Evolutionary conservation across 805 yeast species (phyloP).

Genomic region (Starmerella tilneyi): DNA sequence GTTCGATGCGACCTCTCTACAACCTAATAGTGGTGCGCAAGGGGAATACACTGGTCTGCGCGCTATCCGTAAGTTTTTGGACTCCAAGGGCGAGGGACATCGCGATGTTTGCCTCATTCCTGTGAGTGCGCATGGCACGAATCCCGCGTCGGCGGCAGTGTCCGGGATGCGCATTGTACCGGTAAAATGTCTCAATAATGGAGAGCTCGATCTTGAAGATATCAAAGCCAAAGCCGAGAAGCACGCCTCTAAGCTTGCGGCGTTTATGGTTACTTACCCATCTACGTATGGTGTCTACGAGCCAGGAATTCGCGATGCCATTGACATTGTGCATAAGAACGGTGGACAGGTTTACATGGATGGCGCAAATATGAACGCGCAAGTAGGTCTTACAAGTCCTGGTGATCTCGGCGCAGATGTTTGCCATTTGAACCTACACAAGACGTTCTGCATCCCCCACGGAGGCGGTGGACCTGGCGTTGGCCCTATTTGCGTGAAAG

Average conservation of each 20-base stretch:
- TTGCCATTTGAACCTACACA: constrained; percentile 92
- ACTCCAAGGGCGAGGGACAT: constrained; percentile 54
- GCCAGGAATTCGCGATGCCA: constrained; percentile 77
- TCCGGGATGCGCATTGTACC: constrained; percentile 89
- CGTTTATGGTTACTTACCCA: constrained; percentile 94
- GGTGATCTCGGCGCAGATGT: constrained; percentile 98
- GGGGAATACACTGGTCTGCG: constrained; percentile 94
- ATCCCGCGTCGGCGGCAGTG: constrained; percentile 98
- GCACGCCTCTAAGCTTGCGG: constrained; percentile 64
- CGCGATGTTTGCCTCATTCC: constrained; percentile 90
- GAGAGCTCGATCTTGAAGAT: constrained; percentile 76
- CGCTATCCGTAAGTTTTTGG: constrained; percentile 68
- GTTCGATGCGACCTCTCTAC: constrained; percentile 76
- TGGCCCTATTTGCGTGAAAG: constrained; percentile 91
- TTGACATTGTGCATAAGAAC: constrained; percentile 66
- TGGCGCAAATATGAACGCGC: constrained; percentile 99
- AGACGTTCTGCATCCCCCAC: constrained; percentile 94
- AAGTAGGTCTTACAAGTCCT: constrained; percentile 93
- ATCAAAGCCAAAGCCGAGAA: constrained; percentile 60
- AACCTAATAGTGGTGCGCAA: constrained; percentile 98
- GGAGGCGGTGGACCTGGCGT: constrained; percentile 99
- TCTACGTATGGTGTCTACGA: constrained; percentile 95
- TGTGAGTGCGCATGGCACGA: constrained; percentile 95
- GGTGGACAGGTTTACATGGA: constrained; percentile 97
- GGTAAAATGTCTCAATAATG: constrained; percentile 74